Percentiles rank a stretch among this genome's conserved stretches.
Conservation (phyloP, 352 stramenopile species). For the Pythium utonaiense region DNA sequence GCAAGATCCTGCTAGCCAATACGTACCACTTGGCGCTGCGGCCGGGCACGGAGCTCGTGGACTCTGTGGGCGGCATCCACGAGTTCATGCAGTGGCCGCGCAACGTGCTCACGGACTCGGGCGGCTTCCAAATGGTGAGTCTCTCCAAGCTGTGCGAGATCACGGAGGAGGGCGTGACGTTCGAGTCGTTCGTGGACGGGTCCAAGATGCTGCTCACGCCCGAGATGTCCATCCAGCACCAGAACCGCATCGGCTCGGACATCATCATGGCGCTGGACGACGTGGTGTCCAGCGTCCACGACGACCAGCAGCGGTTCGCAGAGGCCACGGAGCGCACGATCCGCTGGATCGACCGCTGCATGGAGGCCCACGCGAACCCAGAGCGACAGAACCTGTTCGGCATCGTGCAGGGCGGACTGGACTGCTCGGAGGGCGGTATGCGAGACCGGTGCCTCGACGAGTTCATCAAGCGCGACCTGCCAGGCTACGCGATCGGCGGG, state of each 20-base stretch:
- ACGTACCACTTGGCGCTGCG: conserved; percentile 97
- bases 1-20: conserved; percentile 95
- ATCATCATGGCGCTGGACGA: conserved; percentile 99
- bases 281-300: conserved; percentile 89
- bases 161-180: conserved; percentile 74
- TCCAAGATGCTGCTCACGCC: conserved; percentile 92
- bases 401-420: conserved; percentile 95
- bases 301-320: conserved; percentile 87
- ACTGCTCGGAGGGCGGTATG: conserved; percentile 88
- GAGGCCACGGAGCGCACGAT: conserved; percentile 92
- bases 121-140: conserved; percentile 98
- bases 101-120: conserved; percentile 96
- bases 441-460: conserved; percentile 92
- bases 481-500: conserved; percentile 95
- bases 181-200: conserved; percentile 88
- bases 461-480: conserved; percentile 80
- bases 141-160: conserved; percentile 94
- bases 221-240: conserved; percentile 89
- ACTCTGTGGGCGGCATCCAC: conserved; percentile 90
- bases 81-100: conserved; percentile 94
- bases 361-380: conserved; percentile 80
- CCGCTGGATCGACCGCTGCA: conserved; percentile 95
- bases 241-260: conserved; percentile 96
- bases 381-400: conserved; percentile 95
- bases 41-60: conserved; percentile 86